A percentile compares a stretch with the other conserved stretches of the same genome.
Conservation (phyloP, 495 filamentous ascomycete genomes). For the Penicillium psychrofluorescens region DNA sequence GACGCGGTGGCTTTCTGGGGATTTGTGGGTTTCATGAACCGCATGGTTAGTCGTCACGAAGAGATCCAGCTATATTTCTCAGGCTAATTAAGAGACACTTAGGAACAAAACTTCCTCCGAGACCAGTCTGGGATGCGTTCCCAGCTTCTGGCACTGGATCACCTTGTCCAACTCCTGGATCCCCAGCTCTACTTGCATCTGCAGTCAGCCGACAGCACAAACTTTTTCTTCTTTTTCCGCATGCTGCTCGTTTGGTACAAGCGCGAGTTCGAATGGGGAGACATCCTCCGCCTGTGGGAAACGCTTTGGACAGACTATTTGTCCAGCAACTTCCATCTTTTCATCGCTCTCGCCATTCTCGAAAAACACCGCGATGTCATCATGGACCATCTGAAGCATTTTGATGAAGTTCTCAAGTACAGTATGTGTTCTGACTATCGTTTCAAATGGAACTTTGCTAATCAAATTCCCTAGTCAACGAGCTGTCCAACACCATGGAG, state of each 20-base stretch:
- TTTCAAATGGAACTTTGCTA: not conserved
- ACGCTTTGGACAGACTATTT: conserved; percentile 88
- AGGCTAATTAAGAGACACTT: conserved; percentile 1
- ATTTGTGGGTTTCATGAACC: conserved; percentile 92
- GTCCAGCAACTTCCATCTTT: conserved; percentile 84
- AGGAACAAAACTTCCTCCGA: conserved; percentile 92
- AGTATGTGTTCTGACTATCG: conserved; percentile 41
- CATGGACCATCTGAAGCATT: conserved; percentile 87
- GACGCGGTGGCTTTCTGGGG: conserved; percentile 96
- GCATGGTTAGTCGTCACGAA: conserved; percentile 55
- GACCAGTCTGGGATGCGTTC: conserved; percentile 93
- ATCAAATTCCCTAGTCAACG: conserved; percentile 56
- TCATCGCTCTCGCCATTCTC: conserved; percentile 88
- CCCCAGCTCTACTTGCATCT: conserved; percentile 88
- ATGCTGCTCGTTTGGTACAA: conserved; percentile 99
- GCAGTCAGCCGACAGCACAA: conserved; percentile 82
- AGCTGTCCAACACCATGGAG: conserved; percentile 88
- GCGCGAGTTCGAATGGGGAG: conserved; percentile 84
- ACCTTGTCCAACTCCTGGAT: conserved; percentile 93
- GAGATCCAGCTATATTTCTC: no score
- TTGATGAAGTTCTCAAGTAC: conserved; percentile 97
- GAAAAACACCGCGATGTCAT: conserved; percentile 93
- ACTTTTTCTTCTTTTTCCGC: conserved; percentile 99
- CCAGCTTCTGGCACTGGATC: conserved; percentile 84
- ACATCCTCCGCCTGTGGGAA: conserved; percentile 88